Conservation (phyloP, 305 asterid genomes). For the Solanum aculeatissimum region DNA sequence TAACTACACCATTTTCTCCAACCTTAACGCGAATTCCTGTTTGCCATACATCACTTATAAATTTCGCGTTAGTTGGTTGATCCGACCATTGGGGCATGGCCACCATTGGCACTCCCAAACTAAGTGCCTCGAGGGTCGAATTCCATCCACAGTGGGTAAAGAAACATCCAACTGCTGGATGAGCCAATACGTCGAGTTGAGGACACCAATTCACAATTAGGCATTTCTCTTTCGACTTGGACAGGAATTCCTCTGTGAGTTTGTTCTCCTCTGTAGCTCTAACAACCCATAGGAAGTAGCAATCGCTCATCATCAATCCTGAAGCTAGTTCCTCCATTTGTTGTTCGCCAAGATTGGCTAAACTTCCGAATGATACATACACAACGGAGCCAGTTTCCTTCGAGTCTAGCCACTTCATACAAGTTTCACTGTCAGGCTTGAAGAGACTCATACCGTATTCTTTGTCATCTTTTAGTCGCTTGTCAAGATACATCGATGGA, state of each 20-base stretch:
- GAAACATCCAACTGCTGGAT: conserved; percentile 11
- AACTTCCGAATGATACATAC: conserved; percentile 18
- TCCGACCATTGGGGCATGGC: conserved; percentile 13
- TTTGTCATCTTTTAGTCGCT: background rate
- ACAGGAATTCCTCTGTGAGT: conserved; percentile 3
- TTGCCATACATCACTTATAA: conserved; percentile 12
- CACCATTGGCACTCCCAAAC: conserved; percentile 19
- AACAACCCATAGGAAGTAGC: conserved; percentile 14
- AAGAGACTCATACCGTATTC: conserved; percentile 1
- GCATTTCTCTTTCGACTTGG: background rate
- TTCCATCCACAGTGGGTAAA: conserved; percentile 23
- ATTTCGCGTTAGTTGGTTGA: conserved; percentile 18
- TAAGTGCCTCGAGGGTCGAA: conserved; percentile 11
- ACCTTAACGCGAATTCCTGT: conserved; percentile 8
- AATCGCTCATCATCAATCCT: background rate
- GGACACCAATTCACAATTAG: conserved; percentile 21
- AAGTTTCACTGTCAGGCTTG: conserved; percentile 1
- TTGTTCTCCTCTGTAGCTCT: conserved; percentile 10
- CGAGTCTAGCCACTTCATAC: conserved; percentile 12
- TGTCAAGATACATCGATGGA: conserved; percentile 9
- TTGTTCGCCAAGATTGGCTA: conserved; percentile 5
- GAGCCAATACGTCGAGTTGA: conserved; percentile 16
- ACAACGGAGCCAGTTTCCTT: conserved; percentile 7
- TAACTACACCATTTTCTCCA: conserved; percentile 2
- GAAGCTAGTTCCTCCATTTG: conserved; percentile 17